Evolutionary conservation across 441 rosid species (phyloP).

Genomic region (Sinapis alba): DNA sequence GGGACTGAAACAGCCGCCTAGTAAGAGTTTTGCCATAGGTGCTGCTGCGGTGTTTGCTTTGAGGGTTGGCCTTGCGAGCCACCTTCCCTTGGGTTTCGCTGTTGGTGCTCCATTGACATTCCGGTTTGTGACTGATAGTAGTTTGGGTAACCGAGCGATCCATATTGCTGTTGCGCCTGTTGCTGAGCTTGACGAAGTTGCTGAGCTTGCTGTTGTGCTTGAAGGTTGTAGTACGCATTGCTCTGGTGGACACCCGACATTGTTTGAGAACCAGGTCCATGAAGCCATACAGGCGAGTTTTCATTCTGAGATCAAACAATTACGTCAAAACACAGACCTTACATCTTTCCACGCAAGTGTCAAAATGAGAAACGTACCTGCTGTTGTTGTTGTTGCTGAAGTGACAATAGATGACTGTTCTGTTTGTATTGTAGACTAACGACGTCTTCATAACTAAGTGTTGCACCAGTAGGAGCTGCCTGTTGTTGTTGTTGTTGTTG

Average conservation of each 20-base stretch:
- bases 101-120: constrained; percentile 70
- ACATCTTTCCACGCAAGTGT: not conserved
- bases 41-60: constrained; percentile 83
- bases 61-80: constrained; percentile 73
- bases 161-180: constrained; percentile 58
- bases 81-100: constrained; percentile 67
- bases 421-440: constrained; percentile 1
- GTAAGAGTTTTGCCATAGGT: constrained; percentile 88
- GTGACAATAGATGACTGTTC: not conserved
- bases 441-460: not conserved
- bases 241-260: constrained; percentile 69
- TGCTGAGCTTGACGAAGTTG: constrained; percentile 66
- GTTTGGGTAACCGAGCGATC: constrained; percentile 74
- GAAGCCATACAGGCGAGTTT: constrained; percentile 80
- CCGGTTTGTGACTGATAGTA: constrained; percentile 75
- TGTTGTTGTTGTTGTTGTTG: not conserved
- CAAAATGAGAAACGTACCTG: constrained; percentile 6
- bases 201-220: constrained; percentile 87
- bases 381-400: constrained; percentile 1
- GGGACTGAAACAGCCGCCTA: not conserved
- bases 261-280: constrained; percentile 77
- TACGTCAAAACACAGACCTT: constrained; percentile 7
- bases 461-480: not conserved
- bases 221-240: constrained; percentile 83
- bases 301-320: constrained; percentile 57